Evolutionary conservation across 192 early-diverging fungal species (phyloP), one percentile per base, ranked within the genome.

Genomic region (Oehlia diaphana): DNA sequence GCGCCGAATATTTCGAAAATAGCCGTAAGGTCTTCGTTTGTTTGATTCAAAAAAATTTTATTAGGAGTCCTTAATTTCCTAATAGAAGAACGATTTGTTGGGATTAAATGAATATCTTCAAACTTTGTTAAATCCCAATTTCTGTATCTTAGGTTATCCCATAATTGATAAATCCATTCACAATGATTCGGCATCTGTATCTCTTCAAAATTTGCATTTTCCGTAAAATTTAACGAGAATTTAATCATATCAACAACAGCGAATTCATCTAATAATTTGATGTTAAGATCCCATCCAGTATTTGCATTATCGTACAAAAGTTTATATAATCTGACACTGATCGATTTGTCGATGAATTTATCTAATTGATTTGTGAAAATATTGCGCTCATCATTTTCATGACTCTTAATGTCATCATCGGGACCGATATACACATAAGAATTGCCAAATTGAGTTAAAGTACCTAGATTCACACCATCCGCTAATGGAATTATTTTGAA

Each of bases 131-230:
- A 72, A 28, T 72, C 47, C 8, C 26, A 72, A 21, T 50, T 4
- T 26, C 47, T 72, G 2, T 28, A 14, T 14, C 3, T 9, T n/a
- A 72, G 14, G 9, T 72, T 53, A 10, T 26, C 42, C 71, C 71
- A 72, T 31, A 72, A 39, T 28, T 50, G 26, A 72, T 72, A 13
- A 35, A 72, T 72, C 71, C 71, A 72, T 72, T 16, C 71, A 53
- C 71, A 12, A 50, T 26, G n/a, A 72, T 50, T 19, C 8, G 9
- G 26, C 5, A 50, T 10, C 53, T 28, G 21, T 6, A 72, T 72
- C 26, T 58, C 71, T 13, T 53, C 71, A 70, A 10, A 31, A 50
- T 50, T 49, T 28, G 23, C 10, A 28, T 72, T n/a, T 12, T 14
- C 28, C 0, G 64, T 10, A 47, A 47, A 65, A 65, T 50, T 50